Evolutionary conservation across 352 stramenopile species (phyloP).

Genomic region (Phytophthora agathidicida): DNA sequence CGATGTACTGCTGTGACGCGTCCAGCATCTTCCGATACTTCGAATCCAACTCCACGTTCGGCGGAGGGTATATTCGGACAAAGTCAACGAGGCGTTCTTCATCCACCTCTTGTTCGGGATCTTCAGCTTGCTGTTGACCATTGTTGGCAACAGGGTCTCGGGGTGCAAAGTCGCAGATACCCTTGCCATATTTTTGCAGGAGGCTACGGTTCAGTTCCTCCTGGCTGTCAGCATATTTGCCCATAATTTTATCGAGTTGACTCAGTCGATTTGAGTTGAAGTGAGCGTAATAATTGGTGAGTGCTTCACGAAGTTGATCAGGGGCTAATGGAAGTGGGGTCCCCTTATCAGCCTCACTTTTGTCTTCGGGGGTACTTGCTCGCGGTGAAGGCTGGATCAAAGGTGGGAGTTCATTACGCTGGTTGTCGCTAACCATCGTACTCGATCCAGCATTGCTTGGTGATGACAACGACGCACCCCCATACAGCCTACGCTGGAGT

Average conservation of each 20-base stretch:
- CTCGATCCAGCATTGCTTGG: slow-evolving; percentile 18
- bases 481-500: slow-evolving; percentile 72
- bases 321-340: slow-evolving; percentile 23
- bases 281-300: slow-evolving; percentile 59
- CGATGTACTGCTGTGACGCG: slow-evolving; percentile 78
- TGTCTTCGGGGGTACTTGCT: slow-evolving; percentile 9
- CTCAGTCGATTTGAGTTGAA: slow-evolving; percentile 62
- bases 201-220: slow-evolving; percentile 71
- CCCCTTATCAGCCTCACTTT: slow-evolving; percentile 20
- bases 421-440: slow-evolving; percentile 27
- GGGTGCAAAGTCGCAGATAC: slow-evolving; percentile 52
- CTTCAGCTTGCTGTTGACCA: slow-evolving; percentile 7
- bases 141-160: background rate
- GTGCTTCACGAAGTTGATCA: slow-evolving; percentile 44
- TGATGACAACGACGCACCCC: slow-evolving; percentile 12
- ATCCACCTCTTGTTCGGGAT: slow-evolving; percentile 14
- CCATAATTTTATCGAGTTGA: slow-evolving; percentile 78
- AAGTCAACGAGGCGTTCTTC: slow-evolving; percentile 74
- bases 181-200: slow-evolving; percentile 68
- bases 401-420: slow-evolving; percentile 24
- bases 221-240: slow-evolving; percentile 71
- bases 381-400: slow-evolving; percentile 12
- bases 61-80: slow-evolving; percentile 65
- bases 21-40: slow-evolving; percentile 85
- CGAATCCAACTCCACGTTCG: slow-evolving; percentile 35